These are phyloP conservation scores for Flaveria bidentis DNA, from an alignment of 129 eudicot genomes.

Conservation along the genomic window DNA sequence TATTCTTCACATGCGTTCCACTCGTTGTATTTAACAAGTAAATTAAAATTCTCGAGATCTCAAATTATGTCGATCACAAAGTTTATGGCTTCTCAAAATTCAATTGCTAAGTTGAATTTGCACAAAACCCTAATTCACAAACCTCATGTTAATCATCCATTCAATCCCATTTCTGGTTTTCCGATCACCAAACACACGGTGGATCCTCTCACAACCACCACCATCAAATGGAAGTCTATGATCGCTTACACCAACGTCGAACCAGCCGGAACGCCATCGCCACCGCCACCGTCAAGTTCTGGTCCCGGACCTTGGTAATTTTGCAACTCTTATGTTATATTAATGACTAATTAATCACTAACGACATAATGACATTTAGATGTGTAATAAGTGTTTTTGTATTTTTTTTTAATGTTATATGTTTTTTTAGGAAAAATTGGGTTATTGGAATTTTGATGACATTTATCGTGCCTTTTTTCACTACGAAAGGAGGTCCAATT, in stretches of 20 bases:
- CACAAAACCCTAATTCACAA: constrained; percentile 28
- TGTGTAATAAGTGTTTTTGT: background rate
- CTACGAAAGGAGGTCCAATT: constrained; percentile 57
- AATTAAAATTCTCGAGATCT: constrained; percentile 18
- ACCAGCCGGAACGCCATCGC: constrained; percentile 32
- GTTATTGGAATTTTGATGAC: constrained; percentile 40
- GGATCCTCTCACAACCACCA: constrained; percentile 23
- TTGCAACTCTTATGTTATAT: background rate
- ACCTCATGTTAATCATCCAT: constrained; percentile 20
- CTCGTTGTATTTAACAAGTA: background rate
- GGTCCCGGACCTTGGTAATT: constrained; percentile 34
- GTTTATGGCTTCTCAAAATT: constrained; percentile 26
- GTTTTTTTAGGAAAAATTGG: constrained; percentile 52
- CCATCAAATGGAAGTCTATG: constrained; percentile 28
- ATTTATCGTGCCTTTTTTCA: constrained; percentile 43
- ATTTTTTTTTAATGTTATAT: background rate
- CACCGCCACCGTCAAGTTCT: constrained; percentile 28
- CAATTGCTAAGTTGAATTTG: constrained; percentile 13
- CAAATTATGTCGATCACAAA: constrained; percentile 31
- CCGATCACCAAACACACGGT: constrained; percentile 10
- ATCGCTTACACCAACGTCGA: constrained; percentile 26
- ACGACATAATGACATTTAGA: no score
- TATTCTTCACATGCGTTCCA: constrained; percentile 10
- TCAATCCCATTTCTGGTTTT: constrained; percentile 36
- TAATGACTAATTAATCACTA: no score